Evolutionary conservation across 345 rosid species (phyloP).

Genomic region (Citrus inodora): DNA sequence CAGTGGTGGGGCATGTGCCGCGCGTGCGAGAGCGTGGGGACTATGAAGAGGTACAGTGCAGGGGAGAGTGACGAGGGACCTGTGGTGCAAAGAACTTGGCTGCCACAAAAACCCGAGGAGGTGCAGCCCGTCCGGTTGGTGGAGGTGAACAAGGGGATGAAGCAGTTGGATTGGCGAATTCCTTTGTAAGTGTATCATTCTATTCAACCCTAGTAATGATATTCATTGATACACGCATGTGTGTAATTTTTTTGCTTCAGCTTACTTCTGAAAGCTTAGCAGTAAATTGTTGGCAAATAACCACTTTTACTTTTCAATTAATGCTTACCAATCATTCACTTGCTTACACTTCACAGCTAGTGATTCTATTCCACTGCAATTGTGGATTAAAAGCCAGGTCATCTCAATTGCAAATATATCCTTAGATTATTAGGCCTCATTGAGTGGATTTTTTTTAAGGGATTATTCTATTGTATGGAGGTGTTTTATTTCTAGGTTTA

Average conservation of each 20-base stretch:
- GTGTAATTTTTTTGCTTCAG: not conserved
- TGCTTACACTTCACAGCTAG: too few relatives aligned
- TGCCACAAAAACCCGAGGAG: constrained; percentile 45
- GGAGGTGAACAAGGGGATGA: constrained; percentile 59
- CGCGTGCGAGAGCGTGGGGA: constrained; percentile 46
- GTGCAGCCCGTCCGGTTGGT: constrained; percentile 49
- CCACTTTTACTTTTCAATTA: not conserved
- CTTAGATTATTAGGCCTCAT: not conserved
- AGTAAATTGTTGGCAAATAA: not conserved
- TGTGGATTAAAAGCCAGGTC: not conserved
- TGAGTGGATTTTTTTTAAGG: not conserved
- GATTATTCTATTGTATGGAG: not conserved
- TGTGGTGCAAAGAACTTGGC: constrained; percentile 54
- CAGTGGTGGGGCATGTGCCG: constrained; percentile 97
- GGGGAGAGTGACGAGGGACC: constrained; percentile 15
- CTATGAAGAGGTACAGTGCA: constrained; percentile 51
- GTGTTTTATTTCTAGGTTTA: not conserved
- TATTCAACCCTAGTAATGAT: not conserved
- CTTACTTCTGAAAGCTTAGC: not conserved
- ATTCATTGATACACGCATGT: not conserved
- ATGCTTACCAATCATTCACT: not conserved
- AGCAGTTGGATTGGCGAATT: constrained; percentile 60
- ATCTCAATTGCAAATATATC: not conserved
- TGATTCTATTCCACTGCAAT: too few relatives aligned
- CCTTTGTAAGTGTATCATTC: constrained; percentile 44